Evolutionary conservation across 2,329 filamentous ascomycete species (phyloP).

Genomic region (Fusarium papillatum): DNA sequence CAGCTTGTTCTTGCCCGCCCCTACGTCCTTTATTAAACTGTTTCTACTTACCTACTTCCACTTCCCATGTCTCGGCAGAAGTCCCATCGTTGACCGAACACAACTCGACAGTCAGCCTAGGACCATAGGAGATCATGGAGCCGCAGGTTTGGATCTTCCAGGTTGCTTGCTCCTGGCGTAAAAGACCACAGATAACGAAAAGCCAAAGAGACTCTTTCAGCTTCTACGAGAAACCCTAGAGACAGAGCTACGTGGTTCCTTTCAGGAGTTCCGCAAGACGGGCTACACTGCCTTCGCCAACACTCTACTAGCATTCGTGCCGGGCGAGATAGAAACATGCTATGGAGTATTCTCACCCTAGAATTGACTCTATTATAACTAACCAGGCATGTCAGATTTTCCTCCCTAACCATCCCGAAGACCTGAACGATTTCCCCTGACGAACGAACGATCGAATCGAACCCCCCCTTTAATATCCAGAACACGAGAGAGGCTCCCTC

Average conservation of each 20-base stretch:
- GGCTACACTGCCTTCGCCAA: neutral
- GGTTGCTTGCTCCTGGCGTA: neutral
- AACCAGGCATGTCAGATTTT: constrained; percentile 24
- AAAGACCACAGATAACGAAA: neutral
- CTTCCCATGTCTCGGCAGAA: neutral
- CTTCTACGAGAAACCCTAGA: neutral
- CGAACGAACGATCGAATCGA: constrained; percentile 11
- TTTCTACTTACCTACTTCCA: neutral
- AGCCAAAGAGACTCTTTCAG: neutral
- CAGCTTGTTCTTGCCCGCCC: neutral
- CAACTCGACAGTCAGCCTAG: constrained; percentile 25
- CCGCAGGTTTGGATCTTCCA: neutral
- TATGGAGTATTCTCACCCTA: constrained; percentile 24
- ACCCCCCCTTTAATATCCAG: neutral
- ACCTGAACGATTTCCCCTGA: constrained; percentile 32
- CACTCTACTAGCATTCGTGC: neutral
- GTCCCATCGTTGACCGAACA: constrained; percentile 23
- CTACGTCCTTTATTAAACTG: neutral
- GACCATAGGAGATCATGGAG: neutral
- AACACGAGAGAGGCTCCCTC: constrained; percentile 8
- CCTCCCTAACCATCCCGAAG: constrained; percentile 13
- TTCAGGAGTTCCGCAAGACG: neutral
- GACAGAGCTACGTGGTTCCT: neutral
- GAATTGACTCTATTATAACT: constrained; percentile 37
- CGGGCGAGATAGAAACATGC: neutral